Base-by-base conservation (phyloP, 768 basidiomycete genomes). In the Austroboletus festivus region DNA sequence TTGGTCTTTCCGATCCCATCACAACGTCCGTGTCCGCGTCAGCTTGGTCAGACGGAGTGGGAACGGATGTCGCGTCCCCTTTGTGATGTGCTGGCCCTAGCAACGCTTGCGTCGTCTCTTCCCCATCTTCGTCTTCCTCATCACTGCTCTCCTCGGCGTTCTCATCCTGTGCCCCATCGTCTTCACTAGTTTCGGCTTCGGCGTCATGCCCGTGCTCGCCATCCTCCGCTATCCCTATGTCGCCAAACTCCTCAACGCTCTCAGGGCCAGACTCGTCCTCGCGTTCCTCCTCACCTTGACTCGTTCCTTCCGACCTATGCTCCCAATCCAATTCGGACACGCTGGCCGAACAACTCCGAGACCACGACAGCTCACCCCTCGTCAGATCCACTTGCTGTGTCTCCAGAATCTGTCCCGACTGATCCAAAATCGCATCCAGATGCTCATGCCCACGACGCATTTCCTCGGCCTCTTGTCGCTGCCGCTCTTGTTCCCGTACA, bases 351-450 rank as follows among this genome's bases (percentile, higher is more conserved):
- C 82, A 77, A 56, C 84, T 89, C 21, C 74, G 71, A 16, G 75
- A 73, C 16, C 68, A 59, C 24, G 68, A 71, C n/a, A 67, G 45
- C 42, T 76, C 79, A 8, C 73, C 75, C 42, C 76, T 74, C 1
- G 71, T 70, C 38, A 93, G 68, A 57, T 89, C 87, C 1, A 78
- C 74, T 39, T 87, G 83, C 59, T 95, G 94, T 2, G 89, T 86
- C 59, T 88, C 85, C 51, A 96, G 70, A 48, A 95, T 82, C 41
- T 86, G 83, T 0, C 89, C 89, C 30, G 91, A 94, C 59, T 94
- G 87, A 67, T 92, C 82, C 39, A 97, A 73, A 53, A 97, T 90
- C 4, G 86, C 89, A 64, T 94, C 89, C 19, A 97, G 76, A 68
- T 96, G 93, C 53, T 85, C 82, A 51, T 86, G 86, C 0, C 93